Evolutionary conservation across 208 protist genomes (phyloP), one percentile per base, ranked within the genome.

Genomic region (Leishmania arabica): DNA sequence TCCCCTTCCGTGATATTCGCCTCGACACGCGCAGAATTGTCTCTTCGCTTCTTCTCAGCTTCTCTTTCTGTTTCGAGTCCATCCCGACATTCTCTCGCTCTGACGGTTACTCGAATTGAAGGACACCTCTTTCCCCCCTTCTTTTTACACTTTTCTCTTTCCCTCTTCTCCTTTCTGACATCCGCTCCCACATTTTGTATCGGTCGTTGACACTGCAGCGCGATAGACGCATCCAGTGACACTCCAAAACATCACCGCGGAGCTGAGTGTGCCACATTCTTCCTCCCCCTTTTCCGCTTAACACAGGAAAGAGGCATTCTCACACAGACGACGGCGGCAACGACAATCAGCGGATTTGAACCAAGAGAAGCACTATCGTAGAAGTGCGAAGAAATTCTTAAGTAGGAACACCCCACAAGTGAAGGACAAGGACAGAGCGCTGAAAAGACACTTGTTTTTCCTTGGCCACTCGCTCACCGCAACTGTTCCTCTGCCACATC

Each of bases 171-270:
- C 5, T 62, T 60, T 42, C 51, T 64, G 15, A 40, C 72, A 62
- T 62, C 19, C 5, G 49, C 51, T 45, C 34, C 53, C 47, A 27
- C 72, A 34, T 76, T 45, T 27, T 42, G 49, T 56, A 17, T 60
- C 53, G 27, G n/a, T 19, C 19, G 34, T 76, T 45, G 72, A 42
- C 72, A 58, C 40, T 45, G 27, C 34, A 17, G 72, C 47, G 70
- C 70, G 70, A 75, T 75, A 75, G 70, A 56, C 45, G 47, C 47
- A 75, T 34, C n/a, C 70, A 40, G 47, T 56, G 70, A 56, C 15
- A 56, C 34, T 47, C 21, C 31, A 64, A 49, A 60, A 54, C 31
- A 37, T 47, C 19, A 56, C 51, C 4, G 24, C 51, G 21, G 72
- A 54, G 72, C 51, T 15, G 47, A n/a, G 72, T 53, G 69, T 21